Base-by-base conservation (phyloP, 2,329 filamentous ascomycete genomes). In the Didymellaceae sp. region DNA sequence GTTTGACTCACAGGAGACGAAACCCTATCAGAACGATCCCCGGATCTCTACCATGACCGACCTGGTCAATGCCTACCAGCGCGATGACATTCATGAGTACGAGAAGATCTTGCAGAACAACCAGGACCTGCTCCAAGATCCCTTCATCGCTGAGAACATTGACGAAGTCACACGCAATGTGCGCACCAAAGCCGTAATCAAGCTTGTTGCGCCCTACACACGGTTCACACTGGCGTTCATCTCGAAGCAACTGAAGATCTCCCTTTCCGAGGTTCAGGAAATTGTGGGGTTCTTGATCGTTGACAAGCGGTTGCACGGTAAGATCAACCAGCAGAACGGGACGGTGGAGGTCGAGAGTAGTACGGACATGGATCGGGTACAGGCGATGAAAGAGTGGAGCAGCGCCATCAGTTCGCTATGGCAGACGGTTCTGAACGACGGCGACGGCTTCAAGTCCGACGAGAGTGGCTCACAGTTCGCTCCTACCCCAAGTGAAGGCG, bases 151-250 rank as follows among this genome's bases (percentile, higher is more conserved):
- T 21, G 94, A 97, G 76, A 97, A 99, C 71, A 99, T 99, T 62
- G 94, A 97, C 74, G 94, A 99, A 76, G 93, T 99, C 49, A 99
- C 93, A 43, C 89, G 94, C 33, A 97, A 94, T 74, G 96, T 99
- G 88, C 89, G 94, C 45, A 97, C 92, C 59, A 97, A 97, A 80
- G 93, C 92, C 1, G 86, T 97, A 8, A 78, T 96, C 57, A 96
- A 94, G 76, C 81, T 97, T 18, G 94, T 97, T 57, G 91, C 91
- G 4, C 94, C 94, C 0, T 99, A 97, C 78, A 95, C 90, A 5
- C 86, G 91, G 42, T 96, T 97, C 83, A 90, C 88, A 57, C 79
- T 97, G 18, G 80, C 81, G 16, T 96, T 95, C 81, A 91, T 99
- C 61, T 91, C 91, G 21, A 87, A 87, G 64, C 87, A 93, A 65